These are phyloP conservation scores for Phytopythium kandeliae DNA, from an alignment of 352 stramenopile species.

Conservation along the genomic window DNA sequence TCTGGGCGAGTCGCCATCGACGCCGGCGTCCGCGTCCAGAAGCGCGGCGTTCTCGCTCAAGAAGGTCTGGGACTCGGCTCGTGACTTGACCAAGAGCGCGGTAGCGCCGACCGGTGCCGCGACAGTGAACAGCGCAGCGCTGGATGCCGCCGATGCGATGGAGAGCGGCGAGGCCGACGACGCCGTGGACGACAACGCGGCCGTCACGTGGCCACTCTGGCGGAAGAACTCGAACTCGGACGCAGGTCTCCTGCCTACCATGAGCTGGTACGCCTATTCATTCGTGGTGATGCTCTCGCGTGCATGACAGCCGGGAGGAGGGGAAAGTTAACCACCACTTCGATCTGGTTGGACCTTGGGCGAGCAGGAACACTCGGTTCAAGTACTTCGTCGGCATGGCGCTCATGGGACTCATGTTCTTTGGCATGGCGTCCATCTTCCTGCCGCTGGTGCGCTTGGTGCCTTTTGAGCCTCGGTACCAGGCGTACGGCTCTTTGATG, in stretches of 20 bases:
- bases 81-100: conserved; percentile 39
- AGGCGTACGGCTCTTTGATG: too few relatives aligned
- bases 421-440: conserved; percentile 80
- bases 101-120: conserved; percentile 9
- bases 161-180: conserved; percentile 37
- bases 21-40: not conserved
- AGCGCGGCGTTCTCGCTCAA: conserved; percentile 31
- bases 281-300: not conserved
- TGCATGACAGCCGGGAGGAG: too few relatives aligned
- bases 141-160: conserved; percentile 26
- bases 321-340: too few relatives aligned
- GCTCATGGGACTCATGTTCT: conserved; percentile 71
- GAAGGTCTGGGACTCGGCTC: conserved; percentile 60
- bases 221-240: conserved; percentile 28
- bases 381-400: conserved; percentile 77
- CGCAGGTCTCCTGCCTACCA: conserved; percentile 29
- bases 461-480: too few relatives aligned
- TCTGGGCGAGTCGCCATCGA: not conserved
- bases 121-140: conserved; percentile 2
- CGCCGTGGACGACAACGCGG: conserved; percentile 15
- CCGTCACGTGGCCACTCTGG: conserved; percentile 32
- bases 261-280: conserved; percentile 66
- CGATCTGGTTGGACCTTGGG: too few relatives aligned
- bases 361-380: conserved; percentile 72
- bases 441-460: conserved; percentile 41